Base-by-base conservation (phyloP, 78 protist species). In the Dictyostelium brefeldianum region DNA sequence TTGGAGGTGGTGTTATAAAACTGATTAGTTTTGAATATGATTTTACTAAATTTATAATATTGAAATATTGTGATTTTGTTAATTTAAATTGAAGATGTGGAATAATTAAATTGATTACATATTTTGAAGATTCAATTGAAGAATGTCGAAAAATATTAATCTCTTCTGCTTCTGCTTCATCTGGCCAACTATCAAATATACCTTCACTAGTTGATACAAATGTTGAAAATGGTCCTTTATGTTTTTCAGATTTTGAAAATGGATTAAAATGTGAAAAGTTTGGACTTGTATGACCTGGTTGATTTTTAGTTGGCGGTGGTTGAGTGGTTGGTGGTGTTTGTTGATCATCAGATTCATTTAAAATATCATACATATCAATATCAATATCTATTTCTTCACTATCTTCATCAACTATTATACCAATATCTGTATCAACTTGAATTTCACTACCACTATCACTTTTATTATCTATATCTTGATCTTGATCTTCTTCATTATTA, bases 121-220 rank as follows among this genome's bases (percentile, higher is more conserved):
- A 77, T 77, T 78, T 87, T 57, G 93, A 87, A 29, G 93, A 87
- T 65, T 87, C 93, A 50, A 87, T 87, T 2, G 93, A 87, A 18
- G 80, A 51, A 77, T 87, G 93, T 50, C 93, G 57, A n/a, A 87
- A 87, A 20, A 62, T 25, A 18, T 71, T 77, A 29, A 87, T 77
- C 51, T 87, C 93, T 15, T 87, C 93, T 77, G 41, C 84, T 20
- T 87, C 93, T 3, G 93, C 93, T 65, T 87, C 93, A 47, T 78
- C 93, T 3, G 73, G 67, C 93, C 93, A 87, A 22, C 57, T 41
- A 78, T 77, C 78, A 53, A 87, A 77, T 11, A 77, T 78, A 1
- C 93, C 93, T 65, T 87, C 93, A 11, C 83, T 75, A 0, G 67
- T 77, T 50, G 93, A 74, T 8, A 87, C 84, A 54, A 87, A 87